These are phyloP conservation scores for Fraxinus nigra DNA, from an alignment of 305 asterid genomes.

Conservation along the genomic window DNA sequence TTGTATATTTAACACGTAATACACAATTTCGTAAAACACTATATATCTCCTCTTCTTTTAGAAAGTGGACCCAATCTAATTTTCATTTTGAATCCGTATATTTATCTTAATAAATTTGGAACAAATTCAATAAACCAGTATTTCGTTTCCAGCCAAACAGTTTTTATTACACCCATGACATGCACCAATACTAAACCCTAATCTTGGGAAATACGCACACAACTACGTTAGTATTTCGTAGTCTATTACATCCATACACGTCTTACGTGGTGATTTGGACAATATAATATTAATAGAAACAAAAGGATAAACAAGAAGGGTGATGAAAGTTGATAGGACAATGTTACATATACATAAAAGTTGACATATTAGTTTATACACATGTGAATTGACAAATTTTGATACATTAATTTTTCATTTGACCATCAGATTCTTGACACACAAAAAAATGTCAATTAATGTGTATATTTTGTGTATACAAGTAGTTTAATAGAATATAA, in stretches of 20 bases:
- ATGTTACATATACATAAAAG: too few species aligned
- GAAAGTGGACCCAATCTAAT: neutral
- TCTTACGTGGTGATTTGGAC: neutral
- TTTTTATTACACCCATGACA: neutral
- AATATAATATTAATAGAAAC: neutral
- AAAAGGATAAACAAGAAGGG: neutral
- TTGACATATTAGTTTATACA: too few species aligned
- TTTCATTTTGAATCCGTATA: neutral
- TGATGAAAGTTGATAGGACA: neutral
- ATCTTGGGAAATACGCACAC: neutral
- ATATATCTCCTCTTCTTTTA: neutral
- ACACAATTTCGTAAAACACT: neutral
- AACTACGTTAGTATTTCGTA: neutral
- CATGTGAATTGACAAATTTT: too few species aligned
- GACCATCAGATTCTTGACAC: too few species aligned
- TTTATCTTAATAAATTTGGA: neutral
- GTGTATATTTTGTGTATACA: too few species aligned
- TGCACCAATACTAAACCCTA: neutral
- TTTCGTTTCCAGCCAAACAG: neutral
- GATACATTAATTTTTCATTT: too few species aligned
- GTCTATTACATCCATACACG: neutral
- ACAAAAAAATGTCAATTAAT: too few species aligned
- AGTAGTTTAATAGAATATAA: neutral
- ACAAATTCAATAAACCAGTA: neutral
- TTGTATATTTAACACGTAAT: neutral